Evolutionary conservation across 75 land plant genomes (phyloP).

Genomic region (Sequoia sempervirens): DNA sequence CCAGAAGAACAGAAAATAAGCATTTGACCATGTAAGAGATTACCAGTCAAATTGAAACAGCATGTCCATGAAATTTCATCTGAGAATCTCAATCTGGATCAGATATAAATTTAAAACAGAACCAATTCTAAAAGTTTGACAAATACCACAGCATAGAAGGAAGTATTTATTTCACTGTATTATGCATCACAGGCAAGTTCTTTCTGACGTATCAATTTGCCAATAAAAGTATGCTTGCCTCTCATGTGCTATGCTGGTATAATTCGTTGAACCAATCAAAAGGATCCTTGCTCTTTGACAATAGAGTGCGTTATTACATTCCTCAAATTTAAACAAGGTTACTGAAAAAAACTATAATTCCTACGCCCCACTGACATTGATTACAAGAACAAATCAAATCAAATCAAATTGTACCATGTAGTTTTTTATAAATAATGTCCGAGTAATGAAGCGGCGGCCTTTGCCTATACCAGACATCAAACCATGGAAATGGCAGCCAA

Average conservation of each 20-base stretch:
- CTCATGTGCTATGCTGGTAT: not conserved
- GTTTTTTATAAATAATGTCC: too few species aligned
- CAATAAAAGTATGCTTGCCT: not conserved
- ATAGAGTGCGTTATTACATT: not conserved
- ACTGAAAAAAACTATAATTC: not conserved
- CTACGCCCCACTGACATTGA: not conserved
- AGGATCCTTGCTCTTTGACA: not conserved
- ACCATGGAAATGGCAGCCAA: not conserved
- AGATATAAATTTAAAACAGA: not conserved
- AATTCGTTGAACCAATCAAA: not conserved
- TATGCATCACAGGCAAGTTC: not conserved
- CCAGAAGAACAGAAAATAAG: not conserved
- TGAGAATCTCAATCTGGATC: not conserved
- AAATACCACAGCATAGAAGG: not conserved
- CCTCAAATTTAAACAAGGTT: not conserved
- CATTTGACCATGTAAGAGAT: not conserved
- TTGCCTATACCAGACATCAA: not conserved
- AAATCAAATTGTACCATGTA: not conserved
- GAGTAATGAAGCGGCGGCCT: not conserved
- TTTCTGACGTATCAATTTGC: not conserved
- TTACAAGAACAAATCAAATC: conserved; percentile 1
- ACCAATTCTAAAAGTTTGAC: not conserved
- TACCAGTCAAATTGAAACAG: not conserved
- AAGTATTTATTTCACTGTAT: not conserved
- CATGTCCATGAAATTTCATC: not conserved